Conservation (phyloP, 306 rosid species). For the Sophora flavescens region DNA sequence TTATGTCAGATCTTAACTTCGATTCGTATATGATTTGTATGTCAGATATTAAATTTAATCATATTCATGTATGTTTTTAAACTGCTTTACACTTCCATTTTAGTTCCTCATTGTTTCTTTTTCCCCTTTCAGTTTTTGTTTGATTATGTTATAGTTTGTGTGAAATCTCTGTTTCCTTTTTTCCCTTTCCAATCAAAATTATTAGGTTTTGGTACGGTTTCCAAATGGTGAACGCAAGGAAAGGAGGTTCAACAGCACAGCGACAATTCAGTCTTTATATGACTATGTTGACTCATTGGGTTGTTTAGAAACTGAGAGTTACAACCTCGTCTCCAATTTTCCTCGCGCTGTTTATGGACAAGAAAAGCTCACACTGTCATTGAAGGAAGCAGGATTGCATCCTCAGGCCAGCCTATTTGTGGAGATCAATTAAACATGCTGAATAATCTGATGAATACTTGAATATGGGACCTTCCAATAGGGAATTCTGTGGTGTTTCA, state of each 20-base stretch:
- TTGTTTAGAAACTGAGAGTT: conserved; percentile 68
- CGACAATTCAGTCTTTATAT: conserved; percentile 74
- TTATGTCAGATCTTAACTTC: neutral
- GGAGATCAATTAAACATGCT: conserved; percentile 50
- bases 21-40: neutral
- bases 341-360: conserved; percentile 84
- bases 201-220: conserved; percentile 93
- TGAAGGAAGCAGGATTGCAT: conserved; percentile 96
- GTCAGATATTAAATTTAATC: conserved; percentile 1
- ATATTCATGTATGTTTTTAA: neutral
- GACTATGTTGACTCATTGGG: conserved; percentile 95
- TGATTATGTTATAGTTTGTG: conserved; percentile 10
- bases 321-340: conserved; percentile 88
- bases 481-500: conserved; percentile 37
- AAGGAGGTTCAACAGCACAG: conserved; percentile 82
- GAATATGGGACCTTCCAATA: conserved; percentile 43
- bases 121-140: conserved; percentile 16
- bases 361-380: conserved; percentile 66
- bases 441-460: conserved; percentile 28
- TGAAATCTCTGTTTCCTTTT: conserved; percentile 25
- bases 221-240: conserved; percentile 93
- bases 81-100: neutral
- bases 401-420: conserved; percentile 75
- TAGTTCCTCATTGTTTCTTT: neutral
- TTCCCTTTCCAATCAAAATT: conserved; percentile 15